phyloP scores from a whole-genome alignment of 257 asterid genomes.

The Salvia hispanica region DNA sequence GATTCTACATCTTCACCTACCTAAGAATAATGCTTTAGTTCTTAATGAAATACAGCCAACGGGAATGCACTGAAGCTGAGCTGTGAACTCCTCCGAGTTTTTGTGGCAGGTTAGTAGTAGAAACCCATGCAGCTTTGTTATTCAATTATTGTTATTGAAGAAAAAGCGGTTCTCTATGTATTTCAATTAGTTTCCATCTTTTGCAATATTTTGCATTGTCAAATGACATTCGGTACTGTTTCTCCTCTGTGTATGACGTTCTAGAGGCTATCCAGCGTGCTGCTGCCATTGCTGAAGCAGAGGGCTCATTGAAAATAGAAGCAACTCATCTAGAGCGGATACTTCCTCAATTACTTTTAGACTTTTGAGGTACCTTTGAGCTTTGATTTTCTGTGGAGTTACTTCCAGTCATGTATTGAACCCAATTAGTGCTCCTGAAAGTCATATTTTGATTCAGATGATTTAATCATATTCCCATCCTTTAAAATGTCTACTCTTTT shows the following conservation, averaged over 20 bases:
- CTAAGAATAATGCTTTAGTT: slow-evolving; percentile 23
- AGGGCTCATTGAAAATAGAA: slow-evolving; percentile 76
- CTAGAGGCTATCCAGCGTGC: slow-evolving; percentile 96
- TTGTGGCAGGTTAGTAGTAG: slow-evolving; percentile 67
- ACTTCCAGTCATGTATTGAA: background rate
- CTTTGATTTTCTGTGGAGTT: slow-evolving; percentile 1
- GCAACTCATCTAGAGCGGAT: slow-evolving; percentile 90
- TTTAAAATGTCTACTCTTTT: background rate
- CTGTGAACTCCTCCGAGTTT: slow-evolving; percentile 79
- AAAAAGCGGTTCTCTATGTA: background rate
- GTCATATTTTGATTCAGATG: background rate
- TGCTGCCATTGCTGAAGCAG: slow-evolving; percentile 92
- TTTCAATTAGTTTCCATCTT: too few relatives aligned
- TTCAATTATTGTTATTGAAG: background rate
- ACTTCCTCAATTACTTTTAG: slow-evolving; percentile 59
- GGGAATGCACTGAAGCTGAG: slow-evolving; percentile 79
- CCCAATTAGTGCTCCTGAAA: slow-evolving; percentile 7
- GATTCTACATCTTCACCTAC: too few relatives aligned
- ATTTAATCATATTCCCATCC: too few relatives aligned
- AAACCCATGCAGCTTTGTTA: background rate
- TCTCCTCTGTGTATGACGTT: slow-evolving; percentile 33
- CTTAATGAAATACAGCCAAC: slow-evolving; percentile 56
- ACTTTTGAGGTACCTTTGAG: slow-evolving; percentile 48
- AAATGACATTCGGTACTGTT: background rate
- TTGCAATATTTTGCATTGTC: background rate